Base-by-base conservation (phyloP, 306 rosid species). In the Prosopis cineraria region DNA sequence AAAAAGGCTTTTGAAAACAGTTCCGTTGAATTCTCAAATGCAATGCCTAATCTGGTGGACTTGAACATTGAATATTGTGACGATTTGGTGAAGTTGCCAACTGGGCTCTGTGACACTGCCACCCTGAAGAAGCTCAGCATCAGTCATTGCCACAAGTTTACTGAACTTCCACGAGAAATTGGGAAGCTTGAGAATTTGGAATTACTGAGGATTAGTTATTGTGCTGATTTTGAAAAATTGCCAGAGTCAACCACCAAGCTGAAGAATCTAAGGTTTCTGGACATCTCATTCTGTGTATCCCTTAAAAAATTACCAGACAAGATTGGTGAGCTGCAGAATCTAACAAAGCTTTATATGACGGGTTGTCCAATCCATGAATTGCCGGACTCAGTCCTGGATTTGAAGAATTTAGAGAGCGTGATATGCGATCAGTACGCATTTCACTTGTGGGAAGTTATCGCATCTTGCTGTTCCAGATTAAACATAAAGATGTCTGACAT, bases 1-100 rank as follows among this genome's bases (percentile, higher is more conserved):
- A 65, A 73, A 36, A 36, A 55, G 31, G 85, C 86, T 41, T 88
- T 88, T 78, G 66, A 24, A 10, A 53, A 43, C 4, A 30, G 24
- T 31, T 31, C 68, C 20, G 6, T 31, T 11, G 22, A 31, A 31
- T 25, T 62, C 22, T 62, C 68, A 30, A 31, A 30, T 8, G 68
- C 40, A 62, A 31, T 62, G 40, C 68, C 68, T 6, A 16, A 16
- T 62, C 68, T 62, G 22, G 68, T 14, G 40, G 68, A 62, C 10
- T 14, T 62, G 24, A 62, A 17, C 39, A 62, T 62, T 16, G 68
- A 62, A 8, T 62, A 62, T 31, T 62, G 68, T 41, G 31, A 27
- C 30, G 68, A 62, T 31, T 25, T 31, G 68, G 41, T 31, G 40
- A 62, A 62, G 40, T 16, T 62, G 40, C 40, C 68, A 7, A 11